phyloP scores from a whole-genome alignment of 805 yeast genomes.

The Sugiyamaella mastotermitis region DNA sequence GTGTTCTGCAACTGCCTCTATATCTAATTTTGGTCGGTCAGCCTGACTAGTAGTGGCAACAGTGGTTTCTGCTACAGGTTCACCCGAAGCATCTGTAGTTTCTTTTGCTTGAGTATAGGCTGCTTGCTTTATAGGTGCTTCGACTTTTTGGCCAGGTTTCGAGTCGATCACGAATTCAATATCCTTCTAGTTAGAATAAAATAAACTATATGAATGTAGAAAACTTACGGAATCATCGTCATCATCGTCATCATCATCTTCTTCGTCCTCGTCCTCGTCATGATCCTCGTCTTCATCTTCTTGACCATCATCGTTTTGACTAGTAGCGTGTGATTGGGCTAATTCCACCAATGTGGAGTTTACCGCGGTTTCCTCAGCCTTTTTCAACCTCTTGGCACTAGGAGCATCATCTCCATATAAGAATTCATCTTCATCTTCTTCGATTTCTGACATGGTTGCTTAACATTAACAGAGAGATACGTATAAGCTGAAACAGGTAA shows the following conservation, averaged over 20 bases:
- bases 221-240: constrained; percentile 45
- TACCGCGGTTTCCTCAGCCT: constrained; percentile 14
- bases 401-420: constrained; percentile 53
- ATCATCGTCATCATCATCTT: constrained; percentile 38
- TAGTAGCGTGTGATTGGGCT: constrained; percentile 16
- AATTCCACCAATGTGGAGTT: constrained; percentile 22
- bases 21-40: constrained; percentile 42
- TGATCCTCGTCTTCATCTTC: constrained; percentile 46
- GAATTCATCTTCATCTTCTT: constrained; percentile 65
- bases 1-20: constrained; percentile 65
- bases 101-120: constrained; percentile 18
- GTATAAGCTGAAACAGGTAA: too few species aligned
- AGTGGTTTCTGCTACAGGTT: constrained; percentile 10
- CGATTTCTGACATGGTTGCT: constrained; percentile 12
- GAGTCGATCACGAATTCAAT: constrained; percentile 76
- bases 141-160: constrained; percentile 27
- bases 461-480: too few species aligned
- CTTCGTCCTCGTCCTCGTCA: constrained; percentile 39
- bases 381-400: constrained; percentile 29
- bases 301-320: constrained; percentile 23
- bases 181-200: too few species aligned
- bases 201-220: too few species aligned
- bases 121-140: constrained; percentile 23
- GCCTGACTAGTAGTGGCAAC: constrained; percentile 16
- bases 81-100: constrained; percentile 16